phyloP scores from a whole-genome alignment of 768 basidiomycete genomes.

The Russula foetens region DNA sequence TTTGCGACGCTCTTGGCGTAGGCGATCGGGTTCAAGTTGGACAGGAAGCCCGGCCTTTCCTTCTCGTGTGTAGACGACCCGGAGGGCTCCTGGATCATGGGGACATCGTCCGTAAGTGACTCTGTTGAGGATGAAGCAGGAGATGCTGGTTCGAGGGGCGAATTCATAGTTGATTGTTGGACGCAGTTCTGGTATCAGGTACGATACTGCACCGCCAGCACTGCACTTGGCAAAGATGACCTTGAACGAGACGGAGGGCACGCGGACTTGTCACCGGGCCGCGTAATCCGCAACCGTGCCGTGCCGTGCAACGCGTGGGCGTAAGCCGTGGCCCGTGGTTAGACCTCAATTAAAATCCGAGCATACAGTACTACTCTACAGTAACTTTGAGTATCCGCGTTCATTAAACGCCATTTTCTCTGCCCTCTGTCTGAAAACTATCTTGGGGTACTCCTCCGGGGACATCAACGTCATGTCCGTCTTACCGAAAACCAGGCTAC shows the following conservation, averaged over 20 bases:
- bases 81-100: constrained; percentile 1
- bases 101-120: constrained; percentile 14
- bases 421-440: background rate
- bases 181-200: too few relatives aligned
- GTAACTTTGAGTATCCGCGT: background rate
- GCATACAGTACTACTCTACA: too few relatives aligned
- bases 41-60: constrained; percentile 1
- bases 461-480: constrained; percentile 13
- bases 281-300: background rate
- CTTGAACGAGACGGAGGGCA: background rate
- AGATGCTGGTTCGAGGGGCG: constrained; percentile 21
- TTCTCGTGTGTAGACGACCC: background rate
- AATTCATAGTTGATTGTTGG: constrained; percentile 17
- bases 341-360: background rate
- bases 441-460: background rate
- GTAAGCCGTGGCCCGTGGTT: too few relatives aligned
- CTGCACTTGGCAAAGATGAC: too few relatives aligned
- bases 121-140: constrained; percentile 22
- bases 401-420: background rate
- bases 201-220: too few relatives aligned
- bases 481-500: constrained; percentile 13
- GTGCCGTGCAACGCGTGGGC: too few relatives aligned
- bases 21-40: background rate
- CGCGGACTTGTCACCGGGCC: background rate
- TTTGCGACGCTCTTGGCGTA: constrained; percentile 12